A percentile compares a stretch with the other conserved stretches of the same genome.
Conservation (phyloP, 805 yeast genomes). For the Candida ortonii region DNA sequence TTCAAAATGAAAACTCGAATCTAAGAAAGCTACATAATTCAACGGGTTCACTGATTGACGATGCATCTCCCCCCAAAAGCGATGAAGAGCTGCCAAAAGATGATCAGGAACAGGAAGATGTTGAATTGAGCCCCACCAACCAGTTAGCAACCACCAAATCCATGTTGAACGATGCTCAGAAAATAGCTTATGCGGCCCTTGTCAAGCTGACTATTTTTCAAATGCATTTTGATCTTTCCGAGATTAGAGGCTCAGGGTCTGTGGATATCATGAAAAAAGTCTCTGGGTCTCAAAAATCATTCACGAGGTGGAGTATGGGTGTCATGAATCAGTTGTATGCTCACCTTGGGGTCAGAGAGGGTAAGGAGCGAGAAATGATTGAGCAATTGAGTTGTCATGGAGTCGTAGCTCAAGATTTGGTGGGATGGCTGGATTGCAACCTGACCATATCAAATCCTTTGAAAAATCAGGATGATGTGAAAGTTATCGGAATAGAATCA, state of each 20-base stretch:
- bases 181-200: conserved; percentile 88
- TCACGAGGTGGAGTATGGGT: conserved; percentile 80
- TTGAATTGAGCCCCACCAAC: conserved; percentile 47
- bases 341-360: conserved; percentile 70
- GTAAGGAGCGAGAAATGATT: conserved; percentile 79
- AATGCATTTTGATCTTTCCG: conserved; percentile 78
- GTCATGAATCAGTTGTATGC: conserved; percentile 69
- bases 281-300: conserved; percentile 67
- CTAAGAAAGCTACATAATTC: conserved; percentile 28
- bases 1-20: conserved; percentile 35
- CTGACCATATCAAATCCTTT: conserved; percentile 51
- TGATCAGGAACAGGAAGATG: conserved; percentile 29
- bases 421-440: conserved; percentile 48
- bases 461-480: conserved; percentile 26
- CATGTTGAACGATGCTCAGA: conserved; percentile 78
- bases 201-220: conserved; percentile 72
- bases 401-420: conserved; percentile 67
- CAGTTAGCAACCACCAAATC: conserved; percentile 78
- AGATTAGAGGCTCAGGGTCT: conserved; percentile 50
- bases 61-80: conserved; percentile 28
- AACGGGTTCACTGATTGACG: conserved; percentile 16
- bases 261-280: conserved; percentile 56
- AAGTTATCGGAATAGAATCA: conserved; percentile 26
- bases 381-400: conserved; percentile 84
- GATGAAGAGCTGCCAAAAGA: conserved; percentile 23